Base-by-base conservation (phyloP, 345 rosid genomes). In the Boechera stricta region DNA sequence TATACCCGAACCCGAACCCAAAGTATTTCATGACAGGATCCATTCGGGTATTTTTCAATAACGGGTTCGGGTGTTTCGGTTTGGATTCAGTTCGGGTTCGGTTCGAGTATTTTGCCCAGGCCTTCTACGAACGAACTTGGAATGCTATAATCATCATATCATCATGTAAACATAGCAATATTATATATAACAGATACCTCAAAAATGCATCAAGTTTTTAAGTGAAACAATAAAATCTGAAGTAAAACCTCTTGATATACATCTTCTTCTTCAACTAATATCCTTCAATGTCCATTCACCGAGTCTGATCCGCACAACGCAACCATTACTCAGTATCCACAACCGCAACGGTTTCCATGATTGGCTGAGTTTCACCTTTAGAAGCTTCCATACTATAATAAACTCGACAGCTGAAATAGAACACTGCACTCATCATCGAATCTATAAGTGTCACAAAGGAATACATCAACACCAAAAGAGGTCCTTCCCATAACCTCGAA, bases 401-500 rank as follows among this genome's bases (percentile, higher is more conserved):
- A 52, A 87, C 89, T 78, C 87, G 85, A 83, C 98, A 90, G 65
- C 94, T 91, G 66, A 90, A 94, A 66, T 90, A 94, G 85, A 94
- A 94, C 72, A 94, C 94, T 2, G 90, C 84, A 80, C 78, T 85
- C 94, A 87, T 90, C 96, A 91, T 94, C 63, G 87, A 82, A 84
- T 94, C 97, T 3, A 91, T 81, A 71, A 94, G 97, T 71, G 85
- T 85, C 64, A 91, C 87, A 73, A 94, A 94, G 2, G 98, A 87
- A 86, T 86, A 86, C 97, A 94, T 94, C 58, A 94, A 12, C 61
- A 90, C 96, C 80, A 94, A 64, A 28, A 94, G 87, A 49, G 97
- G 97, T 47, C 97, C 98, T 82, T 94, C 98, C 98, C 98, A 94
- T 29, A 90, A 74, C 85, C 98, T 90, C 5, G 94, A 89, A 70